Evolutionary conservation across 768 basidiomycete genomes (phyloP).

Genomic region (Suillus bovinus): DNA sequence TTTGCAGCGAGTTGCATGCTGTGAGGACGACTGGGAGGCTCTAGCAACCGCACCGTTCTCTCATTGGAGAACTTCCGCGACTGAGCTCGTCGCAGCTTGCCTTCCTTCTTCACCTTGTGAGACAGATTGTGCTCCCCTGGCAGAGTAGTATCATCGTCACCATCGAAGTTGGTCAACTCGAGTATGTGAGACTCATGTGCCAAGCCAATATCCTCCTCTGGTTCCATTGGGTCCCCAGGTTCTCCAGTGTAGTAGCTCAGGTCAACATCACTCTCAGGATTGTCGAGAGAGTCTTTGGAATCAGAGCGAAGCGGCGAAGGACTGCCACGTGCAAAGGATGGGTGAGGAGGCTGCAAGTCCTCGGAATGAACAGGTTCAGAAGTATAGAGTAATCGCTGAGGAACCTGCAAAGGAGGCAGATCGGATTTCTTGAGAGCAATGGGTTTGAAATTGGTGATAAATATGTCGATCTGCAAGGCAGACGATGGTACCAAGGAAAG

Average conservation of each 20-base stretch:
- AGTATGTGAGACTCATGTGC: slow-evolving; percentile 52
- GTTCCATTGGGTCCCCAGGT: slow-evolving; percentile 31
- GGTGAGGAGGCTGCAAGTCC: slow-evolving; percentile 39
- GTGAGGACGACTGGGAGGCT: not conserved
- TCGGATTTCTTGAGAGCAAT: slow-evolving; percentile 15
- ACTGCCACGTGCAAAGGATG: slow-evolving; percentile 23
- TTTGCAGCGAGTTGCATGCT: not conserved
- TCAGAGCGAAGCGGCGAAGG: slow-evolving; percentile 12
- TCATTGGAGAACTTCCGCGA: slow-evolving; percentile 33
- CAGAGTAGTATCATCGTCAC: slow-evolving; percentile 60
- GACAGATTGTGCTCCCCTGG: slow-evolving; percentile 60
- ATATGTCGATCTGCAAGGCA: slow-evolving; percentile 67
- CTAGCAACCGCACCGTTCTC: slow-evolving; percentile 3
- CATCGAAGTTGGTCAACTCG: slow-evolving; percentile 78
- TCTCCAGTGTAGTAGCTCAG: slow-evolving; percentile 43
- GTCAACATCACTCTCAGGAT: slow-evolving; percentile 39
- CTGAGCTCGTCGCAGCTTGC: slow-evolving; percentile 53
- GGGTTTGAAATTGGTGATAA: slow-evolving; percentile 61
- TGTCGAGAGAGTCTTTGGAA: slow-evolving; percentile 31
- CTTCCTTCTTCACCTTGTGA: slow-evolving; percentile 55
- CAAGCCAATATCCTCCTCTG: slow-evolving; percentile 32
- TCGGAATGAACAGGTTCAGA: slow-evolving; percentile 15
- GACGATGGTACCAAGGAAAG: slow-evolving; percentile 49
- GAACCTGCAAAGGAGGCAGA: slow-evolving; percentile 9
- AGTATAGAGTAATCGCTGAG: slow-evolving; percentile 19